These are phyloP conservation scores for Mycotypha africana DNA, from an alignment of 371 early-diverging fungal genomes.

Conservation along the genomic window DNA sequence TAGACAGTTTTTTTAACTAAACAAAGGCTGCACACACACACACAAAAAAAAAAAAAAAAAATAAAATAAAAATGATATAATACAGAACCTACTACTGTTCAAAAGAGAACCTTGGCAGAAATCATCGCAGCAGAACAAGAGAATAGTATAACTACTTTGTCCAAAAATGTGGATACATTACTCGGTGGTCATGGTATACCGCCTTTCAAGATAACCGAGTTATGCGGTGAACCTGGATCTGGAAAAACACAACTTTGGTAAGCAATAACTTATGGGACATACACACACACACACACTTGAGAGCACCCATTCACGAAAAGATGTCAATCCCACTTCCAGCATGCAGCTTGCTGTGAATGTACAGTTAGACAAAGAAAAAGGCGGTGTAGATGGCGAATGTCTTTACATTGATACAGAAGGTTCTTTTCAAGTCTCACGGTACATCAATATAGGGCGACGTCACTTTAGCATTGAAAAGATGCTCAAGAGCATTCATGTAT, in stretches of 20 bases:
- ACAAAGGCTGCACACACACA: too few relatives aligned
- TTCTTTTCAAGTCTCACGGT: conserved; percentile 39
- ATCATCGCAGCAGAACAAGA: conserved; percentile 5
- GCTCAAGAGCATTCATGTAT: conserved; percentile 45
- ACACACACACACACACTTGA: too few relatives aligned
- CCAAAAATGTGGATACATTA: conserved; percentile 36
- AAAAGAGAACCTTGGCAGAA: conserved; percentile 1
- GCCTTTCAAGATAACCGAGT: conserved; percentile 48
- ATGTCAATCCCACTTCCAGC: conserved; percentile 24
- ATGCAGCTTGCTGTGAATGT: conserved; percentile 62
- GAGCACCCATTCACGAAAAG: not conserved
- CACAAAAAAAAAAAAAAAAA: not conserved
- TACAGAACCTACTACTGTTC: not conserved
- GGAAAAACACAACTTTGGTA: conserved; percentile 71
- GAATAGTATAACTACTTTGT: conserved; percentile 34
- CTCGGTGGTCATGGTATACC: conserved; percentile 50
- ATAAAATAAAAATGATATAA: not conserved
- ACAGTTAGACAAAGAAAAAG: conserved; percentile 29
- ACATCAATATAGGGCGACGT: conserved; percentile 30
- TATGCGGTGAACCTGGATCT: conserved; percentile 61
- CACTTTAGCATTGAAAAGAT: conserved; percentile 6
- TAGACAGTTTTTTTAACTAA: too few relatives aligned
- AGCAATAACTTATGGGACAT: too few relatives aligned
- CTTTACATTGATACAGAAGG: conserved; percentile 73
- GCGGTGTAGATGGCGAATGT: conserved; percentile 49